phyloP scores from a whole-genome alignment of 805 yeast genomes.

The Candida nitratophila region DNA sequence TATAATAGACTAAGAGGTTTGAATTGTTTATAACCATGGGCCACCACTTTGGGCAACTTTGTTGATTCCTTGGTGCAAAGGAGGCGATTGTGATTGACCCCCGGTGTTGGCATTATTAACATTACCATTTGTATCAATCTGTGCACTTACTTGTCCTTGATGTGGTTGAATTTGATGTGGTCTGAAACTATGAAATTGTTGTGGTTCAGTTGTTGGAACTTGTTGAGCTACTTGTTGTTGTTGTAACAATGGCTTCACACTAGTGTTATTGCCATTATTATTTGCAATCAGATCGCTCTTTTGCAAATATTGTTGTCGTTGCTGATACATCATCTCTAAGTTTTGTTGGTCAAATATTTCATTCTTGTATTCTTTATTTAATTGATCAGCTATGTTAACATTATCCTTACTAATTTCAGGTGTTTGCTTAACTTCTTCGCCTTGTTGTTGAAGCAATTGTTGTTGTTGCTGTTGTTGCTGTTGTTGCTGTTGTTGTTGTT shows the following conservation, averaged over 20 bases:
- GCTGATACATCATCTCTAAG: conserved; percentile 10
- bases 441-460: conserved; percentile 22
- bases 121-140: conserved; percentile 19
- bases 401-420: background rate
- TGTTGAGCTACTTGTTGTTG: conserved; percentile 19
- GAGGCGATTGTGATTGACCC: conserved; percentile 1
- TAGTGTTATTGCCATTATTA: no score
- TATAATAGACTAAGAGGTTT: no score
- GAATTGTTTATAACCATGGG: background rate
- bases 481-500: conserved; percentile 10
- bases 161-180: conserved; percentile 10
- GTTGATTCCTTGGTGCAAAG: conserved; percentile 2
- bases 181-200: conserved; percentile 4
- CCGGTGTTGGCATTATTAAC: conserved; percentile 10
- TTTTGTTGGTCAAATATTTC: background rate
- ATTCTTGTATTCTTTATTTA: conserved; percentile 3
- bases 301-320: conserved; percentile 13
- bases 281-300: no score
- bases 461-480: conserved; percentile 40
- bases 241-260: conserved; percentile 8
- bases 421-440: background rate
- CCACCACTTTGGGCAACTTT: conserved; percentile 1
- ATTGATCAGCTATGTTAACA: conserved; percentile 1
- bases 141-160: background rate
- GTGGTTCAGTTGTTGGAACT: conserved; percentile 14